Base-by-base conservation (phyloP, 306 rosid species). In the Phaseolus lunatus region DNA sequence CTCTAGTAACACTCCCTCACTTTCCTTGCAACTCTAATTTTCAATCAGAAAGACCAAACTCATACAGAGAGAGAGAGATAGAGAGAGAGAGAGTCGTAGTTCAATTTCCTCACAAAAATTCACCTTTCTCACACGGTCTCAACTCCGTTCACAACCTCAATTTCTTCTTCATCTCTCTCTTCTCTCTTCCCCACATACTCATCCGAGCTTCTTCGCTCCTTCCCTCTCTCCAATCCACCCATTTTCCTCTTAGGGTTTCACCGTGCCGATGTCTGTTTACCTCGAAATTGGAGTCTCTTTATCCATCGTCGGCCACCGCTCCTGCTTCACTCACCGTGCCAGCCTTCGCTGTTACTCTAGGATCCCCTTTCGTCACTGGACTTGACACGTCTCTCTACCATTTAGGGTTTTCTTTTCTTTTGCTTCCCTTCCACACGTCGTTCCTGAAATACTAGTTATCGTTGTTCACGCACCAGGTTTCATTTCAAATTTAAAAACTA, bases 321-420 rank as follows among this genome's bases (percentile, higher is more conserved):
- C 71, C 56, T 67, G 78, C 44, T 78, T 78, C 22, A 78, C 82
- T 75, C 81, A 68, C 78, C 81, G 82, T 7, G 72, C 76, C 13
- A 81, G 75, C 47, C 81, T 81, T 35, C 70, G 85, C 78, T 85
- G 67, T 78, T 54, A 48, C 19, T 53, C 77, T 39, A 84, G 67
- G 20, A 49, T 68, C 18, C 48, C 69, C 53, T 85, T 85, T 47
- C 88, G 88, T 18, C 85, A 85, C 41, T 81, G 83, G 85, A 78
- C 83, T 73, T 81, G 81, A 78, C 67, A 37, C 65, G 44, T 24
- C 72, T 45, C 31, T 24, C 64, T 1, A 12, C 1, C n/a, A 57
- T 35, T 65, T 45, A 72, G 78, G 63, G 56, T 70, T 75, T 26
- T 35, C 2, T 20, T 68, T 68, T 33, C 20, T 15, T 56, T 27